Percentiles rank a stretch among this genome's conserved stretches.
Conservation (phyloP, 2,329 filamentous ascomycete genomes). For the Colletotrichum magnum region DNA sequence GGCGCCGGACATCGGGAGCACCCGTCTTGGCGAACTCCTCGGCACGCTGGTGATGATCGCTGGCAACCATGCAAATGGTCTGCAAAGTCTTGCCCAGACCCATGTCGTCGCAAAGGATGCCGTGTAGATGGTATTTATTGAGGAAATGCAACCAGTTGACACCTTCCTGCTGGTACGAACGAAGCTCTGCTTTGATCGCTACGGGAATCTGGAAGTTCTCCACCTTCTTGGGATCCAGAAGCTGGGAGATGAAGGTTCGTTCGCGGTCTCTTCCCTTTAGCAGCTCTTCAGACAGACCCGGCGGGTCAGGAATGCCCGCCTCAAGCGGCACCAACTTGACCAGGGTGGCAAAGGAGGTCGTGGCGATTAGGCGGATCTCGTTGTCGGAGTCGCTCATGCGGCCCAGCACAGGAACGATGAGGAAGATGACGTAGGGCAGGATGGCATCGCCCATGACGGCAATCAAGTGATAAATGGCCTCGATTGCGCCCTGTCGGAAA, state of each 20-base stretch:
- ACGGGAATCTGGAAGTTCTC: slow-evolving; percentile 95
- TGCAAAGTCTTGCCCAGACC: slow-evolving; percentile 97
- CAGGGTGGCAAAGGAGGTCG: slow-evolving; percentile 95
- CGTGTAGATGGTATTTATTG: slow-evolving; percentile 97
- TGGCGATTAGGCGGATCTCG: slow-evolving; percentile 93
- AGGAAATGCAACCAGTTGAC: slow-evolving; percentile 99
- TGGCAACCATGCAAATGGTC: slow-evolving; percentile 97
- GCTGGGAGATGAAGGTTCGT: slow-evolving; percentile 95
- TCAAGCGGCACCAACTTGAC: slow-evolving; percentile 98
- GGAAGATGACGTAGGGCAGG: slow-evolving; percentile 97
- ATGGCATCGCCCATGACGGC: slow-evolving; percentile 98
- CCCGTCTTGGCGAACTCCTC: slow-evolving; percentile 90
- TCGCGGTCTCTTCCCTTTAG: slow-evolving; percentile 93
- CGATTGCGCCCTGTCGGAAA: slow-evolving; percentile 92
- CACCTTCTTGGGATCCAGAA: slow-evolving; percentile 96
- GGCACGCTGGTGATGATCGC: slow-evolving; percentile 93
- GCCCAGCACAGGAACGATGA: slow-evolving; percentile 95
- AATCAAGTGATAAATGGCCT: slow-evolving; percentile 96
- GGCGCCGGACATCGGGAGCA: slow-evolving; percentile 80
- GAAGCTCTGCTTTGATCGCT: slow-evolving; percentile 94
- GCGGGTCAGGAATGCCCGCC: slow-evolving; percentile 96
- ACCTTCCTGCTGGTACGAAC: slow-evolving; percentile 97
- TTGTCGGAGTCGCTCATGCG: slow-evolving; percentile 99
- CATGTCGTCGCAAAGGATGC: slow-evolving; percentile 99
- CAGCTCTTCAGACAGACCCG: slow-evolving; percentile 89